phyloP scores from a whole-genome alignment of 2,329 filamentous ascomycete species.

The Hypoxylon sp. region DNA sequence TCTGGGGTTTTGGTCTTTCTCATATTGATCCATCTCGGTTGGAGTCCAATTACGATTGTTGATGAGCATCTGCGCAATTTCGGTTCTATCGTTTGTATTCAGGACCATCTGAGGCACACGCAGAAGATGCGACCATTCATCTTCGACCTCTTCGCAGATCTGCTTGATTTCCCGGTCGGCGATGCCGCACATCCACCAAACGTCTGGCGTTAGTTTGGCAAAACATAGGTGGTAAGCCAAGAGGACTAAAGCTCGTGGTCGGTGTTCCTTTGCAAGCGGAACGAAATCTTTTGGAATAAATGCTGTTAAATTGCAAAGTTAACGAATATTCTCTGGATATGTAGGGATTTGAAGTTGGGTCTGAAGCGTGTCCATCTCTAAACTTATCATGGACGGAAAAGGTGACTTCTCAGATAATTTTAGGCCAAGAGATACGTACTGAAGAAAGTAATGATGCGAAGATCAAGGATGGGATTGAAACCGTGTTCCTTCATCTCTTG shows the following conservation, averaged over 20 bases:
- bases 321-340: slow-evolving; percentile 1
- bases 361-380: not conserved
- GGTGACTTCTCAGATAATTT: not conserved
- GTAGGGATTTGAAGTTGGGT: not conserved
- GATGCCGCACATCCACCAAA: slow-evolving; percentile 68
- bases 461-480: slow-evolving; percentile 60
- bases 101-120: slow-evolving; percentile 60
- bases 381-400: not conserved
- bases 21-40: slow-evolving; percentile 47
- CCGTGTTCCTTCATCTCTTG: slow-evolving; percentile 61
- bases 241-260: slow-evolving; percentile 66
- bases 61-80: slow-evolving; percentile 61
- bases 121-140: slow-evolving; percentile 60
- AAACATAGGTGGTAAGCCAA: slow-evolving; percentile 68
- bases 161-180: slow-evolving; percentile 62
- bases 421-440: slow-evolving; percentile 48
- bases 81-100: slow-evolving; percentile 52
- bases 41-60: slow-evolving; percentile 62
- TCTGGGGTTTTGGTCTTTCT: slow-evolving; percentile 46
- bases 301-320: slow-evolving; percentile 44
- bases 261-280: slow-evolving; percentile 58
- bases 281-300: slow-evolving; percentile 64
- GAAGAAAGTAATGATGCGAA: slow-evolving; percentile 68
- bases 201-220: slow-evolving; percentile 58
- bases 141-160: slow-evolving; percentile 59